Evolutionary conservation across 352 stramenopile genomes (phyloP), one percentile per base, ranked within the genome.

Genomic region (Pilasporangium apinafurcum): DNA sequence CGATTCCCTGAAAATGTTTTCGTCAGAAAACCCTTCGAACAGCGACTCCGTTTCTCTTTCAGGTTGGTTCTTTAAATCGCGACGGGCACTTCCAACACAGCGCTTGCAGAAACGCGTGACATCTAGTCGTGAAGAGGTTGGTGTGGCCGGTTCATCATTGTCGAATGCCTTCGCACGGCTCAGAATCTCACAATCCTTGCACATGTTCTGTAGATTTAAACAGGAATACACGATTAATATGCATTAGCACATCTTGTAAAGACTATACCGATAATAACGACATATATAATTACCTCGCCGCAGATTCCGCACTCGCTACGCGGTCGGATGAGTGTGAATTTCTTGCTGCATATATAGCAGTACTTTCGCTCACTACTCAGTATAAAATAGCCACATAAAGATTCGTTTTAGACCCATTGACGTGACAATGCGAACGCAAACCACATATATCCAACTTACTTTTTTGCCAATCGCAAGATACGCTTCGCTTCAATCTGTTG

Each of bases 301-400:
- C 80, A 92, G 22, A 77, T 60, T n/a, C 68, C 60, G 43, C 80
- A 92, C 43, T 80, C 51, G 32, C 71, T 68, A 3, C 75, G 72
- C 20, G 72, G 59, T 0, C 74, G 59, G 31, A 86, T 51, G 9
- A 92, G 43, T 27, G 69, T 84, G 39, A 91, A 91, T 36, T 80
- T 83, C 25, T 81, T 85, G 44, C 58, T 71, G 64, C 79, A 91
- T 44, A 91, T 58, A 45, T 68, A 69, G 56, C 75, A 87, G 28
- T 57, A 54, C 44, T 84, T 87, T 32, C 66, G 68, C 12, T 76
- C 66, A 16, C 71, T 83, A 42, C 12, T 30, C 8, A 30, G 17
- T 44, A 25, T 30, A 24, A 29, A 30, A 29, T 22, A 16, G n/a
- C n/a, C n/a, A n/a, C n/a, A n/a, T n/a, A n/a, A n/a, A n/a, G n/a